Percentiles rank a stretch among this genome's conserved stretches.
Evolutionary conservation across 2,329 filamentous ascomycete species (phyloP).

Genomic region (Penicillium paneum): DNA sequence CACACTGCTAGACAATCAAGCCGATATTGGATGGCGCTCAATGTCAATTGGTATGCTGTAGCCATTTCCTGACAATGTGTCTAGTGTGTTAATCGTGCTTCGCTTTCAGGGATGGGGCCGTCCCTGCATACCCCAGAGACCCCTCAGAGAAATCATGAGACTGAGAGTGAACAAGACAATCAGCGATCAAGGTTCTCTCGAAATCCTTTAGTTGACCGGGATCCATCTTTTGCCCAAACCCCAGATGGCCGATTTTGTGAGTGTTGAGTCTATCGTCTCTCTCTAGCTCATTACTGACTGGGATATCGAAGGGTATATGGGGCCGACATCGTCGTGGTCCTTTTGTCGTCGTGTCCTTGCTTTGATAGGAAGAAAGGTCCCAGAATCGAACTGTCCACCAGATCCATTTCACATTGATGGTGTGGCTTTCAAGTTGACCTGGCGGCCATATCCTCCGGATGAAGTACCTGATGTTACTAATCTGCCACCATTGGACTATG

Average conservation of each 20-base stretch:
- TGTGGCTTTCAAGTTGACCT: conserved; percentile 31
- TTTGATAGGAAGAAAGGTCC: conserved; percentile 32
- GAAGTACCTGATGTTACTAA: conserved; percentile 33
- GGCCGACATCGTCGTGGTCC: conserved; percentile 38
- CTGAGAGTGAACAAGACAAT: conserved; percentile 11
- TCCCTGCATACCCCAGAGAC: conserved; percentile 1
- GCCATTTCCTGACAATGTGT: too few relatives aligned
- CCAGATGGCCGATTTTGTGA: conserved; percentile 32
- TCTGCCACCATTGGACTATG: conserved; percentile 53
- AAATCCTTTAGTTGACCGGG: conserved; percentile 34
- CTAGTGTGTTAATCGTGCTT: not conserved
- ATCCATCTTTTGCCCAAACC: conserved; percentile 32
- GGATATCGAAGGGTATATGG: conserved; percentile 32
- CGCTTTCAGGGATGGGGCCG: conserved; percentile 2
- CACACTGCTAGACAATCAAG: not conserved
- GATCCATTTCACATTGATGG: conserved; percentile 35
- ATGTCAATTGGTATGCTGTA: not conserved
- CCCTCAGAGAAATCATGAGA: conserved; percentile 1
- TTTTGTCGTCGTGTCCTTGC: conserved; percentile 36
- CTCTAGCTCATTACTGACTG: not conserved
- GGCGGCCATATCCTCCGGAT: conserved; percentile 25
- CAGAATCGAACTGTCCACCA: conserved; percentile 30
- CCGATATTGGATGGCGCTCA: not conserved
- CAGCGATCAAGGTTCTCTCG: conserved; percentile 18
- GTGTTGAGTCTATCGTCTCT: not conserved